These are phyloP conservation scores for Podila horticola DNA, from an alignment of 192 early-diverging fungal species.

Conservation along the genomic window DNA sequence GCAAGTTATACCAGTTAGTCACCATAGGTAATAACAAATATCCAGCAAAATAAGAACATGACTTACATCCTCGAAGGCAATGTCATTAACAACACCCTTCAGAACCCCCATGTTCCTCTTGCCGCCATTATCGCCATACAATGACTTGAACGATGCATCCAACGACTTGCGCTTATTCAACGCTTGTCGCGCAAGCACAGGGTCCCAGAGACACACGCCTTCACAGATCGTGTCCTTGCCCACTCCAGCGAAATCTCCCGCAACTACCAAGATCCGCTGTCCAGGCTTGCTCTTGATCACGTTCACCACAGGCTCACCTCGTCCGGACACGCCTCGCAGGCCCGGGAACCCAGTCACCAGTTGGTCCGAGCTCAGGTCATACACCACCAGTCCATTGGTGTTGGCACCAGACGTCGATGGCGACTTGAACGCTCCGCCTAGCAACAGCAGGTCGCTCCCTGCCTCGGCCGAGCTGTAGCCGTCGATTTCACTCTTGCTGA, in stretches of 20 bases:
- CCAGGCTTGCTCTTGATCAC: constrained; percentile 38
- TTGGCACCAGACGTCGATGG: neutral
- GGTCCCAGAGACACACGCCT: constrained; percentile 25
- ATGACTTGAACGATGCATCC: constrained; percentile 20
- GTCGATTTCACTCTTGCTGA: constrained; percentile 20
- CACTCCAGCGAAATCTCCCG: constrained; percentile 36
- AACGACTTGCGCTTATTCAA: constrained; percentile 22
- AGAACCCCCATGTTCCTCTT: constrained; percentile 29
- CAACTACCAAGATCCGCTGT: constrained; percentile 13
- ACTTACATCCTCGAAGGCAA: constrained; percentile 46
- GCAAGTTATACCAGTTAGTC: neutral
- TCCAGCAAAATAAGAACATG: neutral
- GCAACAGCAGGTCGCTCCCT: constrained; percentile 19
- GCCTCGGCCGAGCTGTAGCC: constrained; percentile 1
- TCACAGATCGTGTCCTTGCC: constrained; percentile 20
- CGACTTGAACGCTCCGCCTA: constrained; percentile 27
- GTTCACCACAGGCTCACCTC: constrained; percentile 12
- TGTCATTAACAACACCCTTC: constrained; percentile 40
- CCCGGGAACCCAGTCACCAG: constrained; percentile 15
- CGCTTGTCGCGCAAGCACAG: constrained; percentile 17
- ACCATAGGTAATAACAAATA: neutral
- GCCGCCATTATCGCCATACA: constrained; percentile 20
- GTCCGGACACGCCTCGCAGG: neutral
- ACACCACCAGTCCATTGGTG: constrained; percentile 9
- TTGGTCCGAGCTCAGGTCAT: constrained; percentile 14